phyloP scores from a whole-genome alignment of 2,329 filamentous ascomycete species.

The Didymella keratinophila region DNA sequence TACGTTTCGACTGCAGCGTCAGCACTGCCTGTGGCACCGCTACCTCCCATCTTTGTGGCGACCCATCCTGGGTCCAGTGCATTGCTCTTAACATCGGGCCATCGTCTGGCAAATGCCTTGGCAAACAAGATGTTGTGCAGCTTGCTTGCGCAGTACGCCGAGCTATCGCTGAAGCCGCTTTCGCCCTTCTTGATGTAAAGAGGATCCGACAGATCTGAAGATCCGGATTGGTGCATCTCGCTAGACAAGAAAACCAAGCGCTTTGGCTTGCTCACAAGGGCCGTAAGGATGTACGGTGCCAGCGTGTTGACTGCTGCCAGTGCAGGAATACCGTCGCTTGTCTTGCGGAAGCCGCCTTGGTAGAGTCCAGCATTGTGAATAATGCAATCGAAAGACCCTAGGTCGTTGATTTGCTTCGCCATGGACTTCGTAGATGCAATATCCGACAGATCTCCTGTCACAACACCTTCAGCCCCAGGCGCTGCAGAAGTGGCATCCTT shows the following conservation, averaged over 20 bases:
- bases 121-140: constrained; percentile 65
- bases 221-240: constrained; percentile 60
- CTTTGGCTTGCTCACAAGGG: constrained; percentile 58
- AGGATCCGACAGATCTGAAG: constrained; percentile 53
- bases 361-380: constrained; percentile 67
- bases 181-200: constrained; percentile 50
- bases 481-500: constrained; percentile 57
- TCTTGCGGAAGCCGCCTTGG: constrained; percentile 54
- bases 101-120: constrained; percentile 61
- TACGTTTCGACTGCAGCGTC: constrained; percentile 59
- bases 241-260: constrained; percentile 63
- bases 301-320: constrained; percentile 65
- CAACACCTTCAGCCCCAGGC: constrained; percentile 60
- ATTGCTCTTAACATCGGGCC: constrained; percentile 56
- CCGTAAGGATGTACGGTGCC: constrained; percentile 65
- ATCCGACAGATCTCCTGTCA: constrained; percentile 63
- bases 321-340: constrained; percentile 57
- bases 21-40: constrained; percentile 57
- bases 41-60: constrained; percentile 63
- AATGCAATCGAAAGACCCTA: constrained; percentile 62
- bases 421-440: constrained; percentile 61
- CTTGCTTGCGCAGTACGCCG: constrained; percentile 64
- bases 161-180: constrained; percentile 44
- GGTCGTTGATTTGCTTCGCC: constrained; percentile 59
- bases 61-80: constrained; percentile 64